phyloP scores from a whole-genome alignment of 2,329 filamentous ascomycete species.

The Escovopsis weberi region DNA sequence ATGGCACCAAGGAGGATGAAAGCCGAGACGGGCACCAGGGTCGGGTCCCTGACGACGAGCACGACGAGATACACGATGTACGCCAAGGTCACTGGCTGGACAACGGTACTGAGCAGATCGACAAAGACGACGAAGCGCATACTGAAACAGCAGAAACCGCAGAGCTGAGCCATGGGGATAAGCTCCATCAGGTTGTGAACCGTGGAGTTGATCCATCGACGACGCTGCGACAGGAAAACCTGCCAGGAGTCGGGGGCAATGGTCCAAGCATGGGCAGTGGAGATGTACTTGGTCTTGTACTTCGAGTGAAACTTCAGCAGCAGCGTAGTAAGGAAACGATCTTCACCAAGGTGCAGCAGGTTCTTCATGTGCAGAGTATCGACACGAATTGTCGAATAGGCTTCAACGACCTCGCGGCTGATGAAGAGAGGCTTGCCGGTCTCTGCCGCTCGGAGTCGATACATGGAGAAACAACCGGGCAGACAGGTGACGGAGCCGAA shows the following conservation, averaged over 20 bases:
- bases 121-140: slow-evolving; percentile 98
- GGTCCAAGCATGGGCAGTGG: slow-evolving; percentile 85
- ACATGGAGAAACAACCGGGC: slow-evolving; percentile 98
- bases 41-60: slow-evolving; percentile 45
- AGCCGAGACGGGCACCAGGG: slow-evolving; percentile 63
- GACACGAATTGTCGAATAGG: slow-evolving; percentile 84
- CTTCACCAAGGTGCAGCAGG: slow-evolving; percentile 86
- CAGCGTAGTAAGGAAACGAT: slow-evolving; percentile 91
- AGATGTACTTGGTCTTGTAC: slow-evolving; percentile 98
- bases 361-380: slow-evolving; percentile 99
- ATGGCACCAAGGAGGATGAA: slow-evolving; percentile 90
- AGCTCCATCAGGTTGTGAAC: slow-evolving; percentile 96
- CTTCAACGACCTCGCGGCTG: slow-evolving; percentile 76
- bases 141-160: slow-evolving; percentile 99
- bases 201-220: slow-evolving; percentile 98
- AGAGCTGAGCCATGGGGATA: slow-evolving; percentile 83
- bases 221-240: slow-evolving; percentile 94
- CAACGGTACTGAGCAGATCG: slow-evolving; percentile 79
- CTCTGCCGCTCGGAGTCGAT: slow-evolving; percentile 86
- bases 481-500: slow-evolving; percentile 97
- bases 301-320: slow-evolving; percentile 82
- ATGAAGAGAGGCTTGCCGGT: slow-evolving; percentile 94
- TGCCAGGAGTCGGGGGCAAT: slow-evolving; percentile 89
- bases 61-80: slow-evolving; percentile 88
- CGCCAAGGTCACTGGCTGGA: slow-evolving; percentile 79